Conservation (phyloP, 305 asterid genomes). For the Striga hermonthica region DNA sequence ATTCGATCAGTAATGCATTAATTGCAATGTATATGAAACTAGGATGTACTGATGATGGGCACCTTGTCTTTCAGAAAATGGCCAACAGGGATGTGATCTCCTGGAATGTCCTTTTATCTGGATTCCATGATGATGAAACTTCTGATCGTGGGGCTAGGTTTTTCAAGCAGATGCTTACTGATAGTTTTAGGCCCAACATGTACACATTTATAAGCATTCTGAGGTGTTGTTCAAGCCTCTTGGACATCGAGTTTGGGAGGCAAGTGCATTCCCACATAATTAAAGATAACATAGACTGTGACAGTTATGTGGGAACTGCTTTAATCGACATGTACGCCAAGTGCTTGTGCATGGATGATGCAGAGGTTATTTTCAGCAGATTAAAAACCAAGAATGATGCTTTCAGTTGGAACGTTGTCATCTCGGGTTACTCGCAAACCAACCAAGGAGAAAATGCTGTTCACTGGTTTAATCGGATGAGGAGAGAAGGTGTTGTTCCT, state of each 20-base stretch:
- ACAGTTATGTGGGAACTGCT: slow-evolving; percentile 61
- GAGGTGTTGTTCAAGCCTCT: slow-evolving; percentile 63
- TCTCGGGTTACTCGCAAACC: slow-evolving; percentile 60
- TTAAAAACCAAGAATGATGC: slow-evolving; percentile 49
- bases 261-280: slow-evolving; percentile 70
- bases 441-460: slow-evolving; percentile 70
- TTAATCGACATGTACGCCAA: slow-evolving; percentile 79
- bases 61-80: slow-evolving; percentile 51
- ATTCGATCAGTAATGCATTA: slow-evolving; percentile 62
- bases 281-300: slow-evolving; percentile 41
- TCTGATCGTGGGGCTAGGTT: slow-evolving; percentile 53
- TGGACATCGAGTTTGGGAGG: slow-evolving; percentile 51
- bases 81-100: slow-evolving; percentile 54
- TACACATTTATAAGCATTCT: slow-evolving; percentile 67
- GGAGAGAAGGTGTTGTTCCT: slow-evolving; percentile 55
- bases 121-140: slow-evolving; percentile 53
- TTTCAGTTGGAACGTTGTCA: slow-evolving; percentile 64
- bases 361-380: slow-evolving; percentile 50
- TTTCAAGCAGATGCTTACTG: slow-evolving; percentile 59
- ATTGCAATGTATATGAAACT: slow-evolving; percentile 79
- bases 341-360: slow-evolving; percentile 55
- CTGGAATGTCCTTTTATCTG: slow-evolving; percentile 78
- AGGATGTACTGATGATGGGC: slow-evolving; percentile 52
- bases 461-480: slow-evolving; percentile 62
- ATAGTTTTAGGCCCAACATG: slow-evolving; percentile 69